phyloP scores from a whole-genome alignment of 805 yeast species.

The Candida xiaguanensis region DNA sequence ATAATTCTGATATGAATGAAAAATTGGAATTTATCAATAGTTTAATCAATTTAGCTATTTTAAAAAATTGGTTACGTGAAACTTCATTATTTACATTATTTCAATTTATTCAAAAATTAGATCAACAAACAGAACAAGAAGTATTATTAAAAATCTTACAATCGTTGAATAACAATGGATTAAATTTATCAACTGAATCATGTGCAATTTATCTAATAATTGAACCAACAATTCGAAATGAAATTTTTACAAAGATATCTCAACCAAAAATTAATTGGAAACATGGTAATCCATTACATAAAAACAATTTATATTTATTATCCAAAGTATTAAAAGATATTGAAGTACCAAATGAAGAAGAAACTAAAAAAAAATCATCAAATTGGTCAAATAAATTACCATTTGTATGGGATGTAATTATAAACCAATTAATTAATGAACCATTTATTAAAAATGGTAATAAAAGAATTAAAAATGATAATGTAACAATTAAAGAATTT shows the following conservation, averaged over 20 bases:
- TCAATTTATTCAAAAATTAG: slow-evolving; percentile 32
- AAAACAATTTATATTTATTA: slow-evolving; percentile 59
- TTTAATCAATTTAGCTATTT: slow-evolving; percentile 53
- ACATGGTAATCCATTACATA: slow-evolving; percentile 66
- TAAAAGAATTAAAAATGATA: slow-evolving; percentile 26
- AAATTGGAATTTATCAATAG: slow-evolving; percentile 37
- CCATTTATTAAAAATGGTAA: slow-evolving; percentile 29
- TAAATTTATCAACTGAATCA: slow-evolving; percentile 75
- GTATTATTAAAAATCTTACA: slow-evolving; percentile 31
- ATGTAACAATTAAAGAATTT: slow-evolving; percentile 50
- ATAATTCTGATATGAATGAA: slow-evolving; percentile 15
- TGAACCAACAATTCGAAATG: slow-evolving; percentile 25
- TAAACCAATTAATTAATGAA: slow-evolving; percentile 40
- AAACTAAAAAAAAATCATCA: slow-evolving; percentile 41
- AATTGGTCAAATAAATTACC: slow-evolving; percentile 75
- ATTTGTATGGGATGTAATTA: slow-evolving; percentile 67
- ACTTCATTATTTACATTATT: slow-evolving; percentile 69
- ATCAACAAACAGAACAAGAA: slow-evolving; percentile 14
- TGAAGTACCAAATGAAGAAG: slow-evolving; percentile 36
- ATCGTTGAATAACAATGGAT: slow-evolving; percentile 46
- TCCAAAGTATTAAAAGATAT: slow-evolving; percentile 64
- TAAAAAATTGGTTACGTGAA: slow-evolving; percentile 85
- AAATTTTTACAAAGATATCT: slow-evolving; percentile 10
- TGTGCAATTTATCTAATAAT: slow-evolving; percentile 64
- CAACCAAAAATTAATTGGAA: slow-evolving; percentile 53